Evolutionary conservation across 1,284 basidiomycete species (phyloP), one percentile per base, ranked within the genome.

Genomic region (Ustilago lituana): DNA sequence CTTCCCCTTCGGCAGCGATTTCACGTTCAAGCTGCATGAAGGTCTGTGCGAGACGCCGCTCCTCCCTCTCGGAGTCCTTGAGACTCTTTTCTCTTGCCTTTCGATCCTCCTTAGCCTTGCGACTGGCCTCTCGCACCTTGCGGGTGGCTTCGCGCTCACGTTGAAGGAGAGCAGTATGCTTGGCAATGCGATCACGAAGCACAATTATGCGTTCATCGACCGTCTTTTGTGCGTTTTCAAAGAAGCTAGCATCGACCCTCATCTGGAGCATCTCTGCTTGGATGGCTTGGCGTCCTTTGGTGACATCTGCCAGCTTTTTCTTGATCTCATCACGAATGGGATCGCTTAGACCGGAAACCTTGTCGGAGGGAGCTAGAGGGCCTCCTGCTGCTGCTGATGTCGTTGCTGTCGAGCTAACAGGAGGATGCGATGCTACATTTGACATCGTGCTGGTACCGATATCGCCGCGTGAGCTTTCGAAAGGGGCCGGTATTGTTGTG

Each of bases 241-340:
- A 71, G 26, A 71, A 71, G 51, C 64, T 57, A 23, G 58, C 64
- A 45, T 71, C 68, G 17, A 71, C 68, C 6, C 64, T 39, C 58
- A 71, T 58, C 48, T 66, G 64, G 14, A 71, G 51, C 63, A 71
- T 60, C 46, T 71, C 68, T 33, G 55, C 63, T 27, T 60, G 68
- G 26, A 71, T 53, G 44, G 54, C 49, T 38, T 60, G 48, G 12
- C 59, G 68, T 5, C 68, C 63, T 33, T 51, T 47, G 31, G 50
- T 37, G 36, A 71, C 56, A 27, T 67, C 68, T n/a, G 55, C 29
- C 51, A 71, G 51, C 54, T 61, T 57, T 26, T 51, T 62, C 41
- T 56, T 63, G 47, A 71, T 57, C 32, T 66, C 55, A 31, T 60
- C 59, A 26, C 63, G 55, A 15, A 71, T 65, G 29, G 35, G 41